Evolutionary conservation across 768 basidiomycete genomes (phyloP), one percentile per base, ranked within the genome.

Genomic region (Calvatia gigantea): DNA sequence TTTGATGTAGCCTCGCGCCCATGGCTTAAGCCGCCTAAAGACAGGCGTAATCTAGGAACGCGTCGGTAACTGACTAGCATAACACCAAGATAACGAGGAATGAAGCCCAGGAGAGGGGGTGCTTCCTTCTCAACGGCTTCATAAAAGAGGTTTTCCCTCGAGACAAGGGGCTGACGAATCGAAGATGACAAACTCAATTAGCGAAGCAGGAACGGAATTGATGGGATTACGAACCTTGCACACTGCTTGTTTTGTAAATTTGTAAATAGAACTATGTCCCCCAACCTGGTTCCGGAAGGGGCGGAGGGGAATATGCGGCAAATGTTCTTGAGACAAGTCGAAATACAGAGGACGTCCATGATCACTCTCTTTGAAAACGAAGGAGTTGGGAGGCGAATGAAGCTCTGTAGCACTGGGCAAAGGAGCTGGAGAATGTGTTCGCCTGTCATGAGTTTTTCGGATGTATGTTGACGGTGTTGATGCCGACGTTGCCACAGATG

Each of bases 221-320:
- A 60, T 28, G 55, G 50, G 21, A 54, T 39, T 31, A 69, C 89
- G 65, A 63, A 97, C 96, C 86, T 99, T 99, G 78, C 97, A 99
- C 14, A 99, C 94, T 6, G 97, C 96, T 60, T 94, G 83, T 65
- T 93, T 93, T 3, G 95, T 98, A 62, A 99, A 98, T 66, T 95
- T 94, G 73, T 98, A 98, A 64, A 99, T 97, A 54, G 93, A 89
- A 61, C 84, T 92, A 68, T 99, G 97, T 2, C 97, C 97, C 38
- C 97, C 97, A 28, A 99, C 97, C 72, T 98, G 95, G 64, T 99
- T 97, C 46, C 91, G 86, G 73, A 98, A 99, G 4, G 97, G 97
- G 45, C 89, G 85, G 6, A 99, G 75, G 31, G 95, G 96, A 45
- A 99, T 94, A 56, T 94, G 91, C 1, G 90, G 91, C 41, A 92